Evolutionary conservation across 164 flowering plant genomes (phyloP), one percentile per base, ranked within the genome.

Genomic region (Buxus sempervirens): DNA sequence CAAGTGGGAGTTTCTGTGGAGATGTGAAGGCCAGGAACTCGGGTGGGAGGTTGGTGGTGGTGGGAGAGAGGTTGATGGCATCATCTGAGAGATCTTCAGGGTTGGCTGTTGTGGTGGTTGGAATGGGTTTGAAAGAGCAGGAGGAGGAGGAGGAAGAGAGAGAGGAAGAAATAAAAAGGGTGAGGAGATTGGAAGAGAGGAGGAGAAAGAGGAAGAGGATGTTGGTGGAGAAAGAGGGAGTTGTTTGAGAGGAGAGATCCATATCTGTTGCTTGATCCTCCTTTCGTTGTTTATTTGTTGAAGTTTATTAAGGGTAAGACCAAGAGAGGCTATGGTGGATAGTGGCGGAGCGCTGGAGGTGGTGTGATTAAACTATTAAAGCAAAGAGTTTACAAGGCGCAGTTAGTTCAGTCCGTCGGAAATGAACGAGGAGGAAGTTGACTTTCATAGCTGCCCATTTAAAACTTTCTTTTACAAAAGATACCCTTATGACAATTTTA

Each of bases 1-100:
- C 90, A 22, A 82, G 51, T 4, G 90, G 88, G 42, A 86, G 86
- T 1, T 21, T 20, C 13, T 82, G 78, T 53, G 76, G 79, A 0
- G 84, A 79, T 62, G 80, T 78, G 73, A 74, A 68, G 60, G 80
- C 72, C 0, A 75, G 41, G 62, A 82, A 83, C 69, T 85, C 89
- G 20, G 73, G 26, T 18, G 87, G 81, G 51, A 83, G 80, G 74
- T 70, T 58, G 8, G 26, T 14, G 12, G 51, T 28, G 0, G 66
- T 56, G 32, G 72, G 32, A 62, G 66, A 51, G 8, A 22, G 10
- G 12, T 15, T 56, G 49, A 66, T 36, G 51, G 70, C 0, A 5
- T 63, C 18, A 13, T 54, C 4, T 19, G 54, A 16, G 9, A 32
- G 36, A 24, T 14, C 19, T 16, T 42, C 21, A 4, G 54, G 12